Evolutionary conservation across 352 stramenopile species (phyloP).

Genomic region (Phytophthora melonis): DNA sequence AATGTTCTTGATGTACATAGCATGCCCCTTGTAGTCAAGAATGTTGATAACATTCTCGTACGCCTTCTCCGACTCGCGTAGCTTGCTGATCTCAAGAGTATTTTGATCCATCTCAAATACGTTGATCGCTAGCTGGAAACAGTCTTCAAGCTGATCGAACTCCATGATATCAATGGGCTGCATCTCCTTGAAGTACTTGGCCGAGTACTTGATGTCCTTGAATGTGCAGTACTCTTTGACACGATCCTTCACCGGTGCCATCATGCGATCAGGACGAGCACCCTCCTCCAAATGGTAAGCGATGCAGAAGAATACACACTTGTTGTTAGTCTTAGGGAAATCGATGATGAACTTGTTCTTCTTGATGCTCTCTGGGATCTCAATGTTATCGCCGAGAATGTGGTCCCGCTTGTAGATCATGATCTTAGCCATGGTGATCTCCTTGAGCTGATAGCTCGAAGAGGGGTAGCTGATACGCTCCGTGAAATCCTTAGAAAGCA

Average conservation of each 20-base stretch:
- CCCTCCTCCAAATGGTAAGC: slow-evolving; percentile 10
- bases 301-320: slow-evolving; percentile 27
- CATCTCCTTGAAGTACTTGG: slow-evolving; percentile 4
- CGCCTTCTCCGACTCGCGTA: slow-evolving; percentile 3
- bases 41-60: slow-evolving; percentile 17
- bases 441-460: background rate
- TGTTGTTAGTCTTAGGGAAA: slow-evolving; percentile 20
- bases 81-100: background rate
- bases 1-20: slow-evolving; percentile 5
- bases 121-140: slow-evolving; percentile 17
- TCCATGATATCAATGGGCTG: slow-evolving; percentile 26
- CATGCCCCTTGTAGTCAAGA: slow-evolving; percentile 14
- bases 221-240: slow-evolving; percentile 2
- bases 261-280: no score
- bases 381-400: background rate
- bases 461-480: background rate
- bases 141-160: slow-evolving; percentile 27
- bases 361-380: slow-evolving; percentile 5
- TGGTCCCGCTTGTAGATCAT: background rate
- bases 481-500: background rate
- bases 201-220: background rate
- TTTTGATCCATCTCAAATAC: slow-evolving; percentile 11
- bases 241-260: background rate
- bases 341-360: slow-evolving; percentile 25
- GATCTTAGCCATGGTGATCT: background rate